Evolutionary conservation across 2,329 filamentous ascomycete species (phyloP).

Genomic region (Ophiostoma sp.): DNA sequence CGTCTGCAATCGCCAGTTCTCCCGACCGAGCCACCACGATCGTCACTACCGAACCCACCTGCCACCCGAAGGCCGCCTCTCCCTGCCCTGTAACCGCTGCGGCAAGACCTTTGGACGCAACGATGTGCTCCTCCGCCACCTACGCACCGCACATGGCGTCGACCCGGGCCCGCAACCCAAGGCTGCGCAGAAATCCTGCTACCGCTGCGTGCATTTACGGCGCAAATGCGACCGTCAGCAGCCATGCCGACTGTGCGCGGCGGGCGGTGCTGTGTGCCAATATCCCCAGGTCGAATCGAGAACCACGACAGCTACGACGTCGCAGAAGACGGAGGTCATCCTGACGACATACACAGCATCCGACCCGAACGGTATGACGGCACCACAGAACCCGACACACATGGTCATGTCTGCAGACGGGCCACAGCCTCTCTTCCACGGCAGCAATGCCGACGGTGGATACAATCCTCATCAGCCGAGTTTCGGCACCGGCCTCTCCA

Average conservation of each 20-base stretch:
- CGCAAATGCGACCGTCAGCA: conserved; percentile 33
- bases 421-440: neutral
- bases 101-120: conserved; percentile 32
- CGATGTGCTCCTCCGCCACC: conserved; percentile 36
- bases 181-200: conserved; percentile 34
- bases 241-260: conserved; percentile 33
- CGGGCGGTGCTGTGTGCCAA: conserved; percentile 26
- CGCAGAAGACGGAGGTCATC: neutral
- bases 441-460: neutral
- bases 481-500: neutral
- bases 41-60: conserved; percentile 36
- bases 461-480: neutral
- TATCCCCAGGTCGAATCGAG: conserved; percentile 21
- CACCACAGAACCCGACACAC: neutral
- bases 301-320: neutral
- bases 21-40: conserved; percentile 34
- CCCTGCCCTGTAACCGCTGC: conserved; percentile 32
- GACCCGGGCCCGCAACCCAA: conserved; percentile 27
- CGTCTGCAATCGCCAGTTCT: conserved; percentile 33
- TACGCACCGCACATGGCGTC: conserved; percentile 33
- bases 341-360: neutral
- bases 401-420: neutral
- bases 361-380: neutral
- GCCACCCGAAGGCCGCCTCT: conserved; percentile 30
- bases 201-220: conserved; percentile 35